Base-by-base conservation (phyloP, 2,329 filamentous ascomycete species). In the Xenosphaeropsis pyriputrescens region DNA sequence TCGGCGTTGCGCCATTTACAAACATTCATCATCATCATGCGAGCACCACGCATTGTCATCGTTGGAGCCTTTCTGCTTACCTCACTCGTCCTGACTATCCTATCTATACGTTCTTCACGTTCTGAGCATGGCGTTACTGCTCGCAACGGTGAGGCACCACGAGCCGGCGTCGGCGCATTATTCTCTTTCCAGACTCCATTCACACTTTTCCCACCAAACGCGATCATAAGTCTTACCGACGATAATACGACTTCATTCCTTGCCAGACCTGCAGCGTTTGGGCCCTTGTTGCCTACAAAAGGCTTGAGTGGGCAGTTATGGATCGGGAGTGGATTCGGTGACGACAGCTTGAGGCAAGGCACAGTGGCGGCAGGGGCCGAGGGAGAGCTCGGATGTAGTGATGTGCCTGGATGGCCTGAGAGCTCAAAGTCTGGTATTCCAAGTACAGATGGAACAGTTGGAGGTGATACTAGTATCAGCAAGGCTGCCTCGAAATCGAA, bases 241-340 rank as follows among this genome's bases (percentile, higher is more conserved):
- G 91, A 98, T 60, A 98, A 98, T 59, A 94, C 85, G 48, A 98
- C 91, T 11, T 93, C 93, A 49, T 98, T 98, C 62, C 70, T 93
- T 39, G 88, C 91, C 32, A 72, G 91, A 35, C 91, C 91, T 42
- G 91, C 91, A 38, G 88, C 85, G 30, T 98, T 96, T 61, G 91
- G 91, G 1, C 85, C 91, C 4, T 63, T 72, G 30, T 63, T 98
- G 30, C 83, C 83, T 1, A 58, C 66, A 11, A 75, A 72, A 41
- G 89, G 91, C 18, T 61, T 96, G 45, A 93, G 84, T 52, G 88
- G 86, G 13, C 82, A 88, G 54, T 64, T 98, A 37, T 96, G 89
- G 89, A 82, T 94, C 39, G 89, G 89, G 4, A 89, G 79, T 51
- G 86, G 86, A 16, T 95, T 96, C 57, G 79, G 79, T 32, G 86